A percentile compares a stretch with the other conserved stretches of the same genome.
Conservation (phyloP, 208 protist genomes). For the Trypanosoma avium region DNA sequence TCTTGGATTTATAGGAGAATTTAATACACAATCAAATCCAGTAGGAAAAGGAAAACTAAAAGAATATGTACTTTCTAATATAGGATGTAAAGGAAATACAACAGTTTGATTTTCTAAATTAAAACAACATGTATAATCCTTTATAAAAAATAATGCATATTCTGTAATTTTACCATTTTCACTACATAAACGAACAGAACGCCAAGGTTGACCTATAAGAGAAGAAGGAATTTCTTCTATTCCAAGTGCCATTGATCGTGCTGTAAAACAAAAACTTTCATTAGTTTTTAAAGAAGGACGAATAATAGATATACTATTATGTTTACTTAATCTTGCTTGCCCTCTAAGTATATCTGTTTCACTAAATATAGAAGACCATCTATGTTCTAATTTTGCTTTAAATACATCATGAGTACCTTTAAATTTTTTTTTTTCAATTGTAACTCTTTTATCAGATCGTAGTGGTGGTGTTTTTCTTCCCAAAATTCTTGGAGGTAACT, state of each 20-base stretch:
- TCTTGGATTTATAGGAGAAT: constrained; percentile 42
- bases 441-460: not conserved
- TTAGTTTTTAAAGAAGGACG: no score
- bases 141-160: constrained; percentile 34
- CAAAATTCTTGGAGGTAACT: not conserved
- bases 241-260: constrained; percentile 11
- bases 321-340: not conserved
- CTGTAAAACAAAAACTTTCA: not conserved
- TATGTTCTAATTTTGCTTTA: not conserved
- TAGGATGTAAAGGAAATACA: constrained; percentile 15
- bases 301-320: not conserved
- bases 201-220: constrained; percentile 35
- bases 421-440: not conserved
- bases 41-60: constrained; percentile 37
- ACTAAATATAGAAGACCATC: constrained; percentile 8
- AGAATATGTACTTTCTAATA: constrained; percentile 11
- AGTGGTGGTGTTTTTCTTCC: not conserved
- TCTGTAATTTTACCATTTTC: constrained; percentile 23
- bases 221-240: constrained; percentile 11
- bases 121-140: constrained; percentile 35
- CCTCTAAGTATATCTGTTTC: not conserved
- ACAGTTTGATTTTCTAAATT: constrained; percentile 21
- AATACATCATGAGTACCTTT: constrained; percentile 19
- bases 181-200: constrained; percentile 27
- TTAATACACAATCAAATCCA: constrained; percentile 51